Evolutionary conservation across 2,329 filamentous ascomycete species (phyloP), one percentile per base, ranked within the genome.

Genomic region (Graphiopsis chlorocephala): DNA sequence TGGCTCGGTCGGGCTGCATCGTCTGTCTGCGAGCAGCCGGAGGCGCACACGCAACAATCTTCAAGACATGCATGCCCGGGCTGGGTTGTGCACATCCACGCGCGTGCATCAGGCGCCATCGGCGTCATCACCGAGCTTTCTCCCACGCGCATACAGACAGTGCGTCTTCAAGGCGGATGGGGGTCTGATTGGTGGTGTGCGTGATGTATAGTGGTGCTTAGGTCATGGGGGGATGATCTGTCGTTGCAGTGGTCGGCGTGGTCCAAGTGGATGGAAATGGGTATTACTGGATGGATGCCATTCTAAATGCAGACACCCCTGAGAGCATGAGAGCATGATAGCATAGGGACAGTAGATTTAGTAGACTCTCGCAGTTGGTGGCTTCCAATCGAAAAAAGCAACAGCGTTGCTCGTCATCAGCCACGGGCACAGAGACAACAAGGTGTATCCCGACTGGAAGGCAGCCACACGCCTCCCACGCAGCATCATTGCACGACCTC

Each of bases 1-100:
- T 52, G 47, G 47, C 47, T 50, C 23, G 33, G 33, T 50, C 23
- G 33, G 33, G 3, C 33, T 17, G 33, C 33, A n/a, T 45, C 38
- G 11, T 20, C 50, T n/a, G 12, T 17, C 23, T 53, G 50, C 50
- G 17, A 5, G 17, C 50, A 31, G 26, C 50, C 50, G 50, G 48
- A 15, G 33, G 31, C 31, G 31, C n/a, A n/a, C n/a, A n/a, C 38
- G 20, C 8, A n/a, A 29, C 15, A 12, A 29, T 53, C 50, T 53
- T 53, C 50, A 53, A 53, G 50, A 53, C 50, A 53, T 53, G 50
- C 50, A 53, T 53, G n/a, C n/a, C n/a, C n/a, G 50, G 47, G n/a
- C n/a, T 45, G 6, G 38, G 38, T 45, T 45, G 38, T 45, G 38
- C 38, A 20, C 4, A 8, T 38, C 5, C 38, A 20, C 8, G n/a